Evolutionary conservation across 495 filamentous ascomycete species (phyloP).

Genomic region (Xylaria bambusicola): DNA sequence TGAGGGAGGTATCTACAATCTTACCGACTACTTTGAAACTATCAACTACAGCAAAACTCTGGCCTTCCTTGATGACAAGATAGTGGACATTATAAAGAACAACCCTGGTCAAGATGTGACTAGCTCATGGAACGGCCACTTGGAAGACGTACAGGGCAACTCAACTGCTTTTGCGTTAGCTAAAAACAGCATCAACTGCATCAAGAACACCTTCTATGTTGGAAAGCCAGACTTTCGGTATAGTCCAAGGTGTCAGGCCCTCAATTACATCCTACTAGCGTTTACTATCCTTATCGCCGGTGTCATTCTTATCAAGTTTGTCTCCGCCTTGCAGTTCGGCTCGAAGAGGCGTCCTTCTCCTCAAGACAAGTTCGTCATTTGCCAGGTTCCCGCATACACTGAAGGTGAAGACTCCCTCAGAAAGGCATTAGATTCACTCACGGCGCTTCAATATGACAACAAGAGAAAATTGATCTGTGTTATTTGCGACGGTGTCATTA

Average conservation of each 20-base stretch:
- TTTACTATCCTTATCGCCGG: constrained; percentile 80
- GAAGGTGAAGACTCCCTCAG: constrained; percentile 94
- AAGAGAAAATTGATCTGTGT: constrained; percentile 94
- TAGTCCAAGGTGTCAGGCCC: constrained; percentile 74
- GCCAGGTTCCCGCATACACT: constrained; percentile 95
- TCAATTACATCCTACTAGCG: constrained; percentile 86
- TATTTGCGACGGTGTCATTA: constrained; percentile 94
- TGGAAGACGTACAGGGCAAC: constrained; percentile 39
- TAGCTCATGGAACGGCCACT: constrained; percentile 55
- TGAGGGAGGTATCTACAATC: constrained; percentile 74
- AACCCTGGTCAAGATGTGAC: constrained; percentile 81
- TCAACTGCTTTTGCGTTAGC: constrained; percentile 42
- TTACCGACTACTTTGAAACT: constrained; percentile 89
- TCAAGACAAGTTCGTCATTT: constrained; percentile 98
- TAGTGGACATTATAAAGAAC: constrained; percentile 67
- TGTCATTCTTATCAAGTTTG: constrained; percentile 85
- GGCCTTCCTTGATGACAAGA: constrained; percentile 63
- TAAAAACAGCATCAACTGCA: constrained; percentile 67
- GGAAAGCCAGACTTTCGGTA: constrained; percentile 86
- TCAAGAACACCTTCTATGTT: constrained; percentile 80
- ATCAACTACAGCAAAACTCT: constrained; percentile 48
- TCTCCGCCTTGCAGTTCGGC: constrained; percentile 91
- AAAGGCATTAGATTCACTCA: constrained; percentile 91
- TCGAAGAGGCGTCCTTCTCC: constrained; percentile 84
- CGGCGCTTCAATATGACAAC: constrained; percentile 93